phyloP scores from a whole-genome alignment of 2,329 filamentous ascomycete genomes.

The Cladosporium austrohemisphaericum region DNA sequence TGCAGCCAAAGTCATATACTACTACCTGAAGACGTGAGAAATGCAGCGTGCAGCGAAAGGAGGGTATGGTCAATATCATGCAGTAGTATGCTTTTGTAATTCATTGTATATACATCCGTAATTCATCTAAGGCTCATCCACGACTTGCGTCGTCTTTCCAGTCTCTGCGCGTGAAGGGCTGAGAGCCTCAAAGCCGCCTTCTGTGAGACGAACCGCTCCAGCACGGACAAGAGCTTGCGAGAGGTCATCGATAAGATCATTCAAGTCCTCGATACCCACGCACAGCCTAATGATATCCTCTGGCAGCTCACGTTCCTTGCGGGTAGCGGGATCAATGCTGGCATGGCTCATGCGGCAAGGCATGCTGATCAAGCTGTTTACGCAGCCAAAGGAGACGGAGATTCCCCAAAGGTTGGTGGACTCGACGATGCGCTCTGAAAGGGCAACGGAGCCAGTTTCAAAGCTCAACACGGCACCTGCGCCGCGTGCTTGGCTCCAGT shows the following conservation, averaged over 20 bases:
- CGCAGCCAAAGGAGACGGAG: constrained; percentile 94
- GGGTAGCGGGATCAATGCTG: constrained; percentile 92
- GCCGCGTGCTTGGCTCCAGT: constrained; percentile 92
- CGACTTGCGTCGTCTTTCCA: constrained; percentile 31
- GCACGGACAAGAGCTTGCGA: constrained; percentile 89
- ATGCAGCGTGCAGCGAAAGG: no score
- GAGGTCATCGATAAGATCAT: constrained; percentile 90
- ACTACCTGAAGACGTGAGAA: neutral
- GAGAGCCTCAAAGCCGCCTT: constrained; percentile 73
- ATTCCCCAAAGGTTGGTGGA: constrained; percentile 89
- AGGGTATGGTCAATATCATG: neutral
- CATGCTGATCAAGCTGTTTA: constrained; percentile 99
- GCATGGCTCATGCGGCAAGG: constrained; percentile 99
- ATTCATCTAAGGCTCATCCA: constrained; percentile 29
- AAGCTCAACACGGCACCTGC: constrained; percentile 93
- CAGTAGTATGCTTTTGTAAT: neutral
- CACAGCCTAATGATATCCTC: constrained; percentile 95
- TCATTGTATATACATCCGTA: neutral
- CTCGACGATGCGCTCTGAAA: constrained; percentile 93
- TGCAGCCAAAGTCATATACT: no score
- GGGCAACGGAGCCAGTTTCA: constrained; percentile 79
- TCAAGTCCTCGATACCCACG: constrained; percentile 89
- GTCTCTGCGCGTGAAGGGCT: constrained; percentile 29
- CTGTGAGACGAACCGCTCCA: constrained; percentile 80
- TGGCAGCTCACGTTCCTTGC: constrained; percentile 83